Conservation (phyloP, 352 stramenopile species). For the Globisporangium viniferum region DNA sequence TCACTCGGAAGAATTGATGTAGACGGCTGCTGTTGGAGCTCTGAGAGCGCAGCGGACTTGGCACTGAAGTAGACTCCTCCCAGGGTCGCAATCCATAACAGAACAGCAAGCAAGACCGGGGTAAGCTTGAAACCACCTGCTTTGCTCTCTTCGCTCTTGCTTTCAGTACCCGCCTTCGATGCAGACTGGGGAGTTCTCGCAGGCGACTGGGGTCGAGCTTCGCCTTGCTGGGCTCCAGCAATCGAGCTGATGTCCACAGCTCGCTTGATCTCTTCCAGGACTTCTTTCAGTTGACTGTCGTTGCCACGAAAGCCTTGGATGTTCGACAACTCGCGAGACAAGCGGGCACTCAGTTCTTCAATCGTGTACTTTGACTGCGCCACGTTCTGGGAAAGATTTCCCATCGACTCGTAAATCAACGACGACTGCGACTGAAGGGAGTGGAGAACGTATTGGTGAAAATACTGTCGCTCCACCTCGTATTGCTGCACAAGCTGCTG, state of each 20-base stretch:
- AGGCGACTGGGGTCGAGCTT: not conserved
- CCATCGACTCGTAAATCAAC: slow-evolving; percentile 24
- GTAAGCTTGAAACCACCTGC: slow-evolving; percentile 5
- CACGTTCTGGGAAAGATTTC: slow-evolving; percentile 19
- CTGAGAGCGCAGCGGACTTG: slow-evolving; percentile 18
- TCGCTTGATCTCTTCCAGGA: slow-evolving; percentile 22
- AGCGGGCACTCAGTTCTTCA: slow-evolving; percentile 16
- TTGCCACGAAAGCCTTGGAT: slow-evolving; percentile 13
- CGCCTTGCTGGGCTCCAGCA: not conserved
- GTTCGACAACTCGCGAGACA: slow-evolving; percentile 19
- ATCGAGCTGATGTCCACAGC: slow-evolving; percentile 11
- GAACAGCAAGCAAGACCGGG: slow-evolving; percentile 11
- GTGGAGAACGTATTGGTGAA: slow-evolving; percentile 32
- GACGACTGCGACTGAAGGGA: slow-evolving; percentile 22
- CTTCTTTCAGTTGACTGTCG: slow-evolving; percentile 19
- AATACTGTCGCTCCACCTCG: slow-evolving; percentile 32
- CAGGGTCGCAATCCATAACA: slow-evolving; percentile 21
- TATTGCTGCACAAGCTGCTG: slow-evolving; percentile 26
- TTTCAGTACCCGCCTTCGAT: not conserved
- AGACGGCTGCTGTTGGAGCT: slow-evolving; percentile 16
- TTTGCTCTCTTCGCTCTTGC: not conserved
- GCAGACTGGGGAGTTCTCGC: slow-evolving; percentile 1
- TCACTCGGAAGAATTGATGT: slow-evolving; percentile 18
- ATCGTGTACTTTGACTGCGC: slow-evolving; percentile 21
- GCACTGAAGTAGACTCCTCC: slow-evolving; percentile 21